Evolutionary conservation across 345 rosid species (phyloP).

Genomic region (Hibiscus syriacus): DNA sequence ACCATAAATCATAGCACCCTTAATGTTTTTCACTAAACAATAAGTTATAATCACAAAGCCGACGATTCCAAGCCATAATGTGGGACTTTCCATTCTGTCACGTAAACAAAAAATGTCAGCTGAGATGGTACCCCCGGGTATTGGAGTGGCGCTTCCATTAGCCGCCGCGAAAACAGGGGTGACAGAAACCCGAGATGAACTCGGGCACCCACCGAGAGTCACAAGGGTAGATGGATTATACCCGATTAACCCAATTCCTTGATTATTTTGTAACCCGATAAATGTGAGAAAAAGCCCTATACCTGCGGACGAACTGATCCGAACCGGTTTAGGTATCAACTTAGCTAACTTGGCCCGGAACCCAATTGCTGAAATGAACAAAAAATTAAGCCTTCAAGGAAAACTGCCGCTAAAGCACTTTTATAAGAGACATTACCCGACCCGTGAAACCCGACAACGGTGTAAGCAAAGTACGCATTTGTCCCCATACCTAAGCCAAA

Average conservation of each 20-base stretch:
- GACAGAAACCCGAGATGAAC: slow-evolving; percentile 43
- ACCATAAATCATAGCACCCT: slow-evolving; percentile 89
- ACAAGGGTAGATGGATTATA: slow-evolving; percentile 70
- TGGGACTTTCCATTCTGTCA: too few species aligned
- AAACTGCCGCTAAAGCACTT: slow-evolving; percentile 75
- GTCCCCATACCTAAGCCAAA: too few species aligned
- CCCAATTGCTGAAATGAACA: slow-evolving; percentile 68
- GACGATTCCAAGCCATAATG: too few species aligned
- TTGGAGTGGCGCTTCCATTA: slow-evolving; percentile 55
- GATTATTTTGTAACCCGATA: slow-evolving; percentile 77
- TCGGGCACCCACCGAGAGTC: slow-evolving; percentile 83
- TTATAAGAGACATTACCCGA: too few species aligned
- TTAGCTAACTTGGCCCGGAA: slow-evolving; percentile 76
- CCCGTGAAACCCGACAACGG: too few species aligned
- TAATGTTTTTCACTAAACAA: slow-evolving; percentile 60
- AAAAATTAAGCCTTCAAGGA: slow-evolving; percentile 73
- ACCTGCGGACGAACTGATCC: slow-evolving; percentile 91
- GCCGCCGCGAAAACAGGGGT: slow-evolving; percentile 59
- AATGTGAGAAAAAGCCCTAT: slow-evolving; percentile 90
- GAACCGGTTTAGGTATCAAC: slow-evolving; percentile 79
- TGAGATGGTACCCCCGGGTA: slow-evolving; percentile 61
- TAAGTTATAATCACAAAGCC: slow-evolving; percentile 89
- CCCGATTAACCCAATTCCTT: slow-evolving; percentile 83
- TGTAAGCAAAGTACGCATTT: too few species aligned
- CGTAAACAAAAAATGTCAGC: slow-evolving; percentile 48